Evolutionary conservation across 768 basidiomycete genomes (phyloP).

Genomic region (Lanmaoa rubissima): DNA sequence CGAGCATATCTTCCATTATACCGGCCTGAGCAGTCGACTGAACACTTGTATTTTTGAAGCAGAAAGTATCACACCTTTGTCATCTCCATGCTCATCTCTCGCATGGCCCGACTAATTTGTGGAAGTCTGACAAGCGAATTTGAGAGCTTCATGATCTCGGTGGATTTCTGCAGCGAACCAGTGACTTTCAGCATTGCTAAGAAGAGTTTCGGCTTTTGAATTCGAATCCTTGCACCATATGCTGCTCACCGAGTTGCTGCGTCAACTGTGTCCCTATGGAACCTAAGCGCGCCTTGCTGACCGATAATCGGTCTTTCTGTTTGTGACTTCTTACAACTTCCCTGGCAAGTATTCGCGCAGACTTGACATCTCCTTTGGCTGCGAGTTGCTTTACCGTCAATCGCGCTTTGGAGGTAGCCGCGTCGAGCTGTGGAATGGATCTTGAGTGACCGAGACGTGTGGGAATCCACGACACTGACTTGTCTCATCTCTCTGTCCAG

Average conservation of each 20-base stretch:
- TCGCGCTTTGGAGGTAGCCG: constrained; percentile 77
- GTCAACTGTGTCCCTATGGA: constrained; percentile 87
- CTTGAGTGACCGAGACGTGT: constrained; percentile 14
- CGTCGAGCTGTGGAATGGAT: constrained; percentile 60
- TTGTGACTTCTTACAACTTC: constrained; percentile 95
- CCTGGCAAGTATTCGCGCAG: constrained; percentile 85
- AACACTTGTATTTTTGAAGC: background rate
- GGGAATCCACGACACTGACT: constrained; percentile 49
- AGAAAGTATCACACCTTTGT: constrained; percentile 68
- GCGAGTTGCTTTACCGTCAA: constrained; percentile 85
- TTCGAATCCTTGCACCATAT: background rate
- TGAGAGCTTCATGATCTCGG: constrained; percentile 99
- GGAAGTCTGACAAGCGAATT: constrained; percentile 90
- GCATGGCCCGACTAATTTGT: constrained; percentile 89
- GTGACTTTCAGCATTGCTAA: constrained; percentile 96
- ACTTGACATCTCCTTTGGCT: constrained; percentile 87
- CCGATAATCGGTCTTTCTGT: constrained; percentile 89
- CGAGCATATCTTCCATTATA: constrained; percentile 97
- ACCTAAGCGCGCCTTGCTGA: constrained; percentile 88
- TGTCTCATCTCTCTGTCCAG: constrained; percentile 95
- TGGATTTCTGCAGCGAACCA: constrained; percentile 95
- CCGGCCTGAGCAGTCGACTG: constrained; percentile 64
- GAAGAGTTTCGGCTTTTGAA: background rate
- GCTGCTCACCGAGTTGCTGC: constrained; percentile 83
- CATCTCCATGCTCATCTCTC: constrained; percentile 99